Evolutionary conservation across 2,329 filamentous ascomycete genomes (phyloP), one percentile per base, ranked within the genome.

Genomic region (Fusarium ambrosium): DNA sequence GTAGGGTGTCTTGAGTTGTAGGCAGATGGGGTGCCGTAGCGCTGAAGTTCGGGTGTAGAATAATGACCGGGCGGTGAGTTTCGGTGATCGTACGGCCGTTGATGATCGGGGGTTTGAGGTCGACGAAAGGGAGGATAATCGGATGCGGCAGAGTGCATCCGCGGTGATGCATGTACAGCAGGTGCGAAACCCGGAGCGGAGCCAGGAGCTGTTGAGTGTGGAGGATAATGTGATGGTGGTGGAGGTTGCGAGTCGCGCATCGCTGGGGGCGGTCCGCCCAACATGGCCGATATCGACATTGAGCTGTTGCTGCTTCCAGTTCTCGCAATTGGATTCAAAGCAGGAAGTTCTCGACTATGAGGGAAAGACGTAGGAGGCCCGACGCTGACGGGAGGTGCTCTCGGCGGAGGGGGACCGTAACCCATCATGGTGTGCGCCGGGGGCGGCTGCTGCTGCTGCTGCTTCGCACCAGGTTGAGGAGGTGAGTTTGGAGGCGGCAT

Each of bases 51-150:
- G 29, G 89, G 90, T 0, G 90, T 91, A 4, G 89, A 85, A 72
- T 89, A 89, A 43, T 85, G 81, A 64, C 83, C 84, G 75, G 87
- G 84, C 7, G 88, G 88, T 16, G 89, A 89, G 27, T 83, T 84
- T 77, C 88, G 84, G 43, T 83, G 84, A 71, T 86, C 86, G 83
- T 90, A 90, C 65, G 85, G 84, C 77, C 89, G 87, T 56, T 88
- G 86, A 70, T 92, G 91, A 53, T 95, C 93, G n/a, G 93, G 93
- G 0, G 93, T 95, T 68, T 93, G 91, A 3, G 93, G 93, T 70
- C 92, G 87, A 71, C 92, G 88, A 80, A 89, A 92, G 6, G 88
- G 87, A 62, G 84, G 85, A 70, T 93, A 92, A 20, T 93, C 92
- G 70, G 89, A 82, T 0, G 87, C 85, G 3, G 87, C 83, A 29